Conservation (phyloP, 1,284 basidiomycete genomes). For the Pascua guehoae region DNA sequence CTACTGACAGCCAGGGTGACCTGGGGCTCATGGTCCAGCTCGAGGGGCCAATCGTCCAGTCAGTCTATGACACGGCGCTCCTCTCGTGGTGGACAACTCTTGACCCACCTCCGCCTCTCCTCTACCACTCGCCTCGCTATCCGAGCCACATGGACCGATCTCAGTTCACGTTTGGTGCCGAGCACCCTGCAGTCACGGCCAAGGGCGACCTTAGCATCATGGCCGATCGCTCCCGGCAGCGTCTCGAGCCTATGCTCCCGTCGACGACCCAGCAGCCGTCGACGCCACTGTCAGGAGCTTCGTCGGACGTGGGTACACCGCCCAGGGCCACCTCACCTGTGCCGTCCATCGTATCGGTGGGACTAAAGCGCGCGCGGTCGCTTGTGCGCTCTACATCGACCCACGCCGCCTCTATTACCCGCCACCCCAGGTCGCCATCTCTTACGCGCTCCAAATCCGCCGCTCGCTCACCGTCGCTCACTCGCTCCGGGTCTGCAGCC, state of each 20-base stretch:
- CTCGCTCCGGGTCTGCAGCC: too few relatives aligned
- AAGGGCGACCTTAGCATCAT: slow-evolving; percentile 5
- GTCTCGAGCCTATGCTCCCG: slow-evolving; percentile 2
- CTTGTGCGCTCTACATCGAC: too few relatives aligned
- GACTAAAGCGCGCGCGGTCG: too few relatives aligned
- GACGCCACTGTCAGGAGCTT: too few relatives aligned
- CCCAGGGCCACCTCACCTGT: too few relatives aligned
- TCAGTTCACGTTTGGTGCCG: slow-evolving; percentile 20
- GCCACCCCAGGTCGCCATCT: too few relatives aligned
- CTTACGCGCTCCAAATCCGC: too few relatives aligned
- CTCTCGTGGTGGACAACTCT: slow-evolving; percentile 60
- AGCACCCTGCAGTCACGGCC: slow-evolving; percentile 9
- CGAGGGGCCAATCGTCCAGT: slow-evolving; percentile 65
- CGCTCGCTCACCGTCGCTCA: too few relatives aligned
- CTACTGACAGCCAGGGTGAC: slow-evolving; percentile 40
- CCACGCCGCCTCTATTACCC: too few relatives aligned
- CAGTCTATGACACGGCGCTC: slow-evolving; percentile 67
- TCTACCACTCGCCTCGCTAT: slow-evolving; percentile 25
- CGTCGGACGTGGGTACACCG: too few relatives aligned
- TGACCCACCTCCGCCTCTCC: slow-evolving; percentile 58
- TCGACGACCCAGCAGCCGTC: too few relatives aligned
- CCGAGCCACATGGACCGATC: background rate
- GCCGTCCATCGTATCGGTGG: too few relatives aligned
- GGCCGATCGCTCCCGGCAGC: slow-evolving; percentile 15
- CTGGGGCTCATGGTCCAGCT: slow-evolving; percentile 63